Evolutionary conservation across 352 stramenopile species (phyloP).

Genomic region (Phytophthora cactorum): DNA sequence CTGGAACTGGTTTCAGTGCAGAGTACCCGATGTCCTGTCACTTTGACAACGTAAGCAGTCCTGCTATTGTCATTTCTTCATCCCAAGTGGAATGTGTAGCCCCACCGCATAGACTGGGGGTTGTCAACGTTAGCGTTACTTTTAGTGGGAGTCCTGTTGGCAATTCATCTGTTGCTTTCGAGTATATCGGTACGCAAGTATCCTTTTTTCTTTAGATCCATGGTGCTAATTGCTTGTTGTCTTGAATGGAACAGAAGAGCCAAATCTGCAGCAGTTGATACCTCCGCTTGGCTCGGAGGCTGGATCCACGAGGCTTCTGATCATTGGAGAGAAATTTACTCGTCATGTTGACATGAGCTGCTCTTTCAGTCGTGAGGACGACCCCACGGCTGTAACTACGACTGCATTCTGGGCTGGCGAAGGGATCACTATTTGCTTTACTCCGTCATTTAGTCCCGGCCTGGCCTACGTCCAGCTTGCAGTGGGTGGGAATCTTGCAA

Average conservation of each 20-base stretch:
- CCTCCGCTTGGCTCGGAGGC: constrained; percentile 40
- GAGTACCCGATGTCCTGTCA: constrained; percentile 35
- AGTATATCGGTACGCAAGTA: constrained; percentile 41
- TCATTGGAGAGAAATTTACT: constrained; percentile 40
- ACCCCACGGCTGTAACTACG: constrained; percentile 3
- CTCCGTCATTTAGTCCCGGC: constrained; percentile 28
- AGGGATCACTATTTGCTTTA: constrained; percentile 31
- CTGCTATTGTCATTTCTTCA: constrained; percentile 26
- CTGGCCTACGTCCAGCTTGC: constrained; percentile 22
- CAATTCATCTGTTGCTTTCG: constrained; percentile 25
- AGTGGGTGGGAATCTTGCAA: constrained; percentile 18
- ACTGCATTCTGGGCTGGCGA: constrained; percentile 30
- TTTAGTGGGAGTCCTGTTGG: constrained; percentile 1
- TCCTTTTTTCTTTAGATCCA: background rate
- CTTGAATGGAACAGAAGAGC: constrained; percentile 32
- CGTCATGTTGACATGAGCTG: constrained; percentile 18
- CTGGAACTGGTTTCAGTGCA: constrained; percentile 42
- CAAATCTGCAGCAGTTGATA: constrained; percentile 30
- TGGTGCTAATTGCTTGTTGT: constrained; percentile 1
- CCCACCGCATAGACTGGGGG: constrained; percentile 14
- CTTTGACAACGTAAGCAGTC: constrained; percentile 31
- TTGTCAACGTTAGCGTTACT: constrained; percentile 20
- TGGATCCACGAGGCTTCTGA: constrained; percentile 37
- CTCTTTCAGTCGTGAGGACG: constrained; percentile 19
- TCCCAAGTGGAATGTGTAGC: constrained; percentile 37